Evolutionary conservation across 257 asterid genomes (phyloP).

Genomic region (Jaltomata sinuosa): DNA sequence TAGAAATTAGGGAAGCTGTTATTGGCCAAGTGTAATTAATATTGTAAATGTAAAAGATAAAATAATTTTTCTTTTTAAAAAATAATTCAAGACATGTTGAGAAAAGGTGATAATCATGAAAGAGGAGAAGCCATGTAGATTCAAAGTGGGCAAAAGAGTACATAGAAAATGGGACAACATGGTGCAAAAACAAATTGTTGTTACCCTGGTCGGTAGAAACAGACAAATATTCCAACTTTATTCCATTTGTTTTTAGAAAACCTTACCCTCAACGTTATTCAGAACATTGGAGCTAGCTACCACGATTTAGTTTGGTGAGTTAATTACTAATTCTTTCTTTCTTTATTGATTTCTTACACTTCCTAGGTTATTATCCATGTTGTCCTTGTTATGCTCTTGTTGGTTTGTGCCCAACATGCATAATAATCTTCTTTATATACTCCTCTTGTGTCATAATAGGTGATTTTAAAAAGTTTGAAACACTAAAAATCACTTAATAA

Average conservation of each 20-base stretch:
- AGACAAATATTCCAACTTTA: slow-evolving; percentile 34
- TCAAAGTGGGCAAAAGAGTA: neutral
- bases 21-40: neutral
- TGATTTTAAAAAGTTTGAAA: too few species aligned
- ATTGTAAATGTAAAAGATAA: neutral
- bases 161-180: neutral
- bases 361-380: neutral
- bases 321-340: neutral
- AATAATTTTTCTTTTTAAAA: neutral
- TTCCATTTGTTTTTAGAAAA: slow-evolving; percentile 4
- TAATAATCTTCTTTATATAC: neutral
- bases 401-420: neutral
- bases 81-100: neutral
- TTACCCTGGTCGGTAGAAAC: slow-evolving; percentile 36
- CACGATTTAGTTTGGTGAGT: neutral
- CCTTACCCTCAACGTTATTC: neutral
- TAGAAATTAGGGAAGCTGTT: neutral
- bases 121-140: neutral
- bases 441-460: neutral
- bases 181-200: slow-evolving; percentile 36
- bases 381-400: neutral
- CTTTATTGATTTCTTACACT: neutral
- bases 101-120: neutral
- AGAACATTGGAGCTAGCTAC: neutral
- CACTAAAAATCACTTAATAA: too few species aligned